Evolutionary conservation across 202 grass and related monocot genomes (phyloP), one percentile per base, ranked within the genome.

Genomic region (Schoenoplectus triqueter): DNA sequence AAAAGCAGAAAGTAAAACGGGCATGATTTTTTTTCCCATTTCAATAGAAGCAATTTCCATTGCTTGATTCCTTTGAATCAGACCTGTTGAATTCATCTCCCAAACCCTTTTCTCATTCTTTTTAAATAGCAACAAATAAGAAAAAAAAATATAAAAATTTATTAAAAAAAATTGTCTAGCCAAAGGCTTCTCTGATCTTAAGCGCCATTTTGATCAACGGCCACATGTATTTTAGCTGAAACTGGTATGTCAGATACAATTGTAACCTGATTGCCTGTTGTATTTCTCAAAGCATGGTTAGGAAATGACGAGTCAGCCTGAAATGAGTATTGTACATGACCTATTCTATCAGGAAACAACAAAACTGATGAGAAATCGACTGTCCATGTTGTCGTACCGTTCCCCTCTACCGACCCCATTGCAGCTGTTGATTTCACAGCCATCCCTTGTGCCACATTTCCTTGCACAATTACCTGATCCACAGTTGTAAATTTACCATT

Each of bases 261-360:
- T 3, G 95, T 90, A 50, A 99, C 91, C 68, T 73, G 54, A 84
- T 96, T 99, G 6, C 78, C 90, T 11, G 96, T 89, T 5, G 91
- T 75, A 88, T 94, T 99, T 83, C 92, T 80, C 52, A 99, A 84
- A 20, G 91, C 75, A 88, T 99, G 91, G 0, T 82, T 82, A 0
- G 89, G 93, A 88, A 99, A 99, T 9, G 31, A 83, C 1, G 88
- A 71, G 13, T 77, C 90, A 45, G 90, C 48, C 19, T 86, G 39
- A 7, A 99, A 83, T 78, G 93, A 85, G 88, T 99, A 99, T 88
- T 96, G 96, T 63, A 99, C 96, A 82, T 99, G 90, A 0, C 66
- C 82, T 86, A 99, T 99, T 64, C 88, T 55, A 66, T 92, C 85
- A 1, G 93, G 93, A 80, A 99, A 94, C 14, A 99, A 88, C 75